A percentile compares a stretch with the other conserved stretches of the same genome.
These are phyloP conservation scores for Mollisia scopiformis DNA, from an alignment of 2,329 filamentous ascomycete species.

Conservation along the genomic window DNA sequence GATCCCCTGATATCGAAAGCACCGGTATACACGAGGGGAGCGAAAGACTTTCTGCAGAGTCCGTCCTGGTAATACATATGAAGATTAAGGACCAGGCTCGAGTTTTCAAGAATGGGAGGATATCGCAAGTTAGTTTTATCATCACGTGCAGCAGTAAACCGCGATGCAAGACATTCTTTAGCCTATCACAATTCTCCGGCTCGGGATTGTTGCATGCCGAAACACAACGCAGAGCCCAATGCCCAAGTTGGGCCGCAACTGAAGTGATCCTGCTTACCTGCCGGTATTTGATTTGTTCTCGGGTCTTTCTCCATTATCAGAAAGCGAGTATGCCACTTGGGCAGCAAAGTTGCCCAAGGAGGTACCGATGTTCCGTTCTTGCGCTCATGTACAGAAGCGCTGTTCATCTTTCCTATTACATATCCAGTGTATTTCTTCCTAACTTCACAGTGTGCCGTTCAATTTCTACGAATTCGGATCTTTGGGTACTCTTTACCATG, in stretches of 20 bases:
- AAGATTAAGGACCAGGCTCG: too few relatives aligned
- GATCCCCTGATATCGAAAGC: too few relatives aligned
- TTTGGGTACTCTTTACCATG: not conserved
- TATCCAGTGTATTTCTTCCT: not conserved
- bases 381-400: not conserved
- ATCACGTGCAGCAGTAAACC: not conserved
- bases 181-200: not conserved
- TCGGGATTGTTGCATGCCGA: not conserved
- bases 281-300: not conserved
- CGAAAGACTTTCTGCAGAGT: too few relatives aligned
- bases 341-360: not conserved
- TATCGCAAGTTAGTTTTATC: too few relatives aligned
- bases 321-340: not conserved
- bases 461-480: not conserved
- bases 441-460: not conserved
- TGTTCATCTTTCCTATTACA: not conserved
- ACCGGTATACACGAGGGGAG: too few relatives aligned
- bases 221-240: not conserved
- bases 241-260: conserved; percentile 6
- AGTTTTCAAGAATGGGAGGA: too few relatives aligned
- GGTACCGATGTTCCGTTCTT: not conserved
- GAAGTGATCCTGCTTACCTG: not conserved
- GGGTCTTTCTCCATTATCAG: not conserved
- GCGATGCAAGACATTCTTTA: too few relatives aligned
- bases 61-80: too few relatives aligned